phyloP scores from a whole-genome alignment of 2,329 filamentous ascomycete species.

The Chaetomium sp. region DNA sequence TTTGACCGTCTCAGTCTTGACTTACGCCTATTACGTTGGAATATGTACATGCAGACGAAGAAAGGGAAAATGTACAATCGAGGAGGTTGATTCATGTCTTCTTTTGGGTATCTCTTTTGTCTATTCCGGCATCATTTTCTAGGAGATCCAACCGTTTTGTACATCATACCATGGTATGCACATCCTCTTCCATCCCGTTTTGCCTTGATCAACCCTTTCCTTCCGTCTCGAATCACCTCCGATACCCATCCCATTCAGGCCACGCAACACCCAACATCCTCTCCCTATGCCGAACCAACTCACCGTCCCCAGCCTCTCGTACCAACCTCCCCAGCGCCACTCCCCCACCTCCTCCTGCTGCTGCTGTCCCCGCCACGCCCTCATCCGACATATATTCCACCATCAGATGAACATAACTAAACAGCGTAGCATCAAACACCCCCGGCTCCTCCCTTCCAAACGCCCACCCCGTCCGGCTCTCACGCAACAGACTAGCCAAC shows the following conservation, averaged over 20 bases:
- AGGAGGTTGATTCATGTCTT: neutral
- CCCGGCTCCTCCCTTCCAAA: constrained; percentile 50
- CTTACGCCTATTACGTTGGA: too few relatives aligned
- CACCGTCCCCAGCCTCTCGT: constrained; percentile 13
- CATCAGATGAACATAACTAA: constrained; percentile 81
- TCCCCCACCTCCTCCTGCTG: neutral
- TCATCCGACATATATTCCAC: constrained; percentile 36
- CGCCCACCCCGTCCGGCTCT: constrained; percentile 37
- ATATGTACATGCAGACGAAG: too few relatives aligned
- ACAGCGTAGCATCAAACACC: constrained; percentile 81
- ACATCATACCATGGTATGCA: neutral
- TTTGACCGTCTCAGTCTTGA: too few relatives aligned
- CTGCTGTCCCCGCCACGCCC: constrained; percentile 52
- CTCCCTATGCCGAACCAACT: constrained; percentile 28
- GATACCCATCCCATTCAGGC: constrained; percentile 13
- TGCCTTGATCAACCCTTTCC: too few relatives aligned
- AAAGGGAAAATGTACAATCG: neutral
- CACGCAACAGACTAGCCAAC: constrained; percentile 36
- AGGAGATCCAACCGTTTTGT: neutral
- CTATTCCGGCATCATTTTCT: neutral
- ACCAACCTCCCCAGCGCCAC: constrained; percentile 16
- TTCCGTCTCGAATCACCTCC: neutral
- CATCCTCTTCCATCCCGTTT: too few relatives aligned
- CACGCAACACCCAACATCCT: constrained; percentile 30
- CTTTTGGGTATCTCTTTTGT: neutral